Conservation (phyloP, 2,329 filamentous ascomycete species). For the Oidium heveae region DNA sequence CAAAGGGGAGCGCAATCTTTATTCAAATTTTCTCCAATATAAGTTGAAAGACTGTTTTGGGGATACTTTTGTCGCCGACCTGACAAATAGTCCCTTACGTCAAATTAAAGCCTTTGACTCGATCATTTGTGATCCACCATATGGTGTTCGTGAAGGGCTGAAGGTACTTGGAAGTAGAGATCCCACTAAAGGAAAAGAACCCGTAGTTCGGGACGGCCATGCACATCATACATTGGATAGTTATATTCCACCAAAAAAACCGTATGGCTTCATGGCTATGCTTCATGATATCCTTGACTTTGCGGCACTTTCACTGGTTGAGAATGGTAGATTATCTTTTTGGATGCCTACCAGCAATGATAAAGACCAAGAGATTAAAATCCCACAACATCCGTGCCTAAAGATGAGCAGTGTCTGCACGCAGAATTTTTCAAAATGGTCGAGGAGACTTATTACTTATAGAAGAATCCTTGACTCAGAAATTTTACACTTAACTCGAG, state of each 20-base stretch:
- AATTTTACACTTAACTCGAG: conserved; percentile 17
- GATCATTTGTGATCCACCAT: conserved; percentile 87
- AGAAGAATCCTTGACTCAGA: conserved; percentile 36
- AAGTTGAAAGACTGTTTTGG: conserved; percentile 37
- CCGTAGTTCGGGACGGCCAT: conserved; percentile 42
- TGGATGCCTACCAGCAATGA: conserved; percentile 92
- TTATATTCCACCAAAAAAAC: conserved; percentile 70
- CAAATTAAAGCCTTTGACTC: conserved; percentile 44
- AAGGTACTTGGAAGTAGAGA: conserved; percentile 64
- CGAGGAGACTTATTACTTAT: conserved; percentile 70
- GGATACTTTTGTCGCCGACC: conserved; percentile 60
- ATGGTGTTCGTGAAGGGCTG: conserved; percentile 78
- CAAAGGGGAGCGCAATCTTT: conserved; percentile 23
- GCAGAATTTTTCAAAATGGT: conserved; percentile 86
- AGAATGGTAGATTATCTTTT: conserved; percentile 59
- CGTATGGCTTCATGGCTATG: conserved; percentile 80
- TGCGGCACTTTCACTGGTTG: conserved; percentile 48
- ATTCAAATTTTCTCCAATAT: conserved; percentile 69
- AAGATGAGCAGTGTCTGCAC: conserved; percentile 52
- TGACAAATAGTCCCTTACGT: conserved; percentile 64
- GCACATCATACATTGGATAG: conserved; percentile 37
- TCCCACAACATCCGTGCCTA: conserved; percentile 54
- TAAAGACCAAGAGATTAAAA: conserved; percentile 46
- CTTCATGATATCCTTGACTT: conserved; percentile 76
- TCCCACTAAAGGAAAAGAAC: conserved; percentile 27